Evolutionary conservation across 2,329 filamentous ascomycete species (phyloP), one percentile per base, ranked within the genome.

Genomic region (Tetracladium maxilliforme): DNA sequence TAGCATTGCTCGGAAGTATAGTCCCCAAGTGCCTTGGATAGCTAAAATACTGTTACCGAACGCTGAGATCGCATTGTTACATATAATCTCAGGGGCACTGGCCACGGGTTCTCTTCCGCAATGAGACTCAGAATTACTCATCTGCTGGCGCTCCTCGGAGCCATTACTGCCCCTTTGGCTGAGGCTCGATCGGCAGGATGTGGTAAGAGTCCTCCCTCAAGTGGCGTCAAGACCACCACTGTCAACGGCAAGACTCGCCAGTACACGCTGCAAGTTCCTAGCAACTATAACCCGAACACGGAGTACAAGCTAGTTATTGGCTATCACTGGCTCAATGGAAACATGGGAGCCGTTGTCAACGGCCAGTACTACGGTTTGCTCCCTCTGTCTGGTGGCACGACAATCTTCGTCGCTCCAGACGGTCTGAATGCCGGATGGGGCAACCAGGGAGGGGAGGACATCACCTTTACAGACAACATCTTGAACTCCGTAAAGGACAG

Each of bases 301-400:
- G 41, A 45, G 2, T 50, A 58, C 36, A 46, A 45, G 19, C 43
- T 59, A 18, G 48, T 62, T 29, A 56, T 56, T 32, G 46, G 43
- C 13, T 39, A 49, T 23, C 56, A 62, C 38, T 49, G 45, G 40
- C 48, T 51, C 19, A 44, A 44, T 26, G 52, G 52, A 16, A 52
- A 33, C 34, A 51, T 51, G 37, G 30, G 41, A 24, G 39, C 51
- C 27, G 44, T 58, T 15, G 48, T 41, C 19, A 39, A 38, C 16
- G 47, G 49, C 7, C 36, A 38, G 4, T 49, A 45, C 32, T 49
- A 49, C 23, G 46, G 47, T 15, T 33, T 51, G 11, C 37, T 35
- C 21, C 29, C 33, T n/a, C 35, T 43, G 5, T 36, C 40, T 6
- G 33, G 39, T 21, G 40, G 45, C 16, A 42, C 27, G 14, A 42